These are phyloP conservation scores for Penicillium salamii DNA, from an alignment of 495 filamentous ascomycete genomes.

Conservation along the genomic window DNA sequence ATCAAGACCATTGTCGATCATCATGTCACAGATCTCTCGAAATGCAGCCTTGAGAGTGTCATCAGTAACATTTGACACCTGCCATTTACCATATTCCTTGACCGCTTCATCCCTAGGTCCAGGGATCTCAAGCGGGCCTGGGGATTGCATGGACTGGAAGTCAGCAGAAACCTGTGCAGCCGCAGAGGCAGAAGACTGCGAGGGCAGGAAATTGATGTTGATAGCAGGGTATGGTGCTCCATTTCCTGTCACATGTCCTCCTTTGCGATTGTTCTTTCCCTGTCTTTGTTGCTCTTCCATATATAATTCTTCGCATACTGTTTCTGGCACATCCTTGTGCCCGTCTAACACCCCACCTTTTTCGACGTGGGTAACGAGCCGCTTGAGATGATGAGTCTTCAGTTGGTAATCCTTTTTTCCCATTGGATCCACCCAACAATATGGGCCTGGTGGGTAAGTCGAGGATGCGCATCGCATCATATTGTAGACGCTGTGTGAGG, in stretches of 20 bases:
- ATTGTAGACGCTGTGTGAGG: neutral
- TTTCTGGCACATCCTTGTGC: slow-evolving; percentile 16
- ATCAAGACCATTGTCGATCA: slow-evolving; percentile 22
- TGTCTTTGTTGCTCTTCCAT: neutral
- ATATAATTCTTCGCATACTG: slow-evolving; percentile 3
- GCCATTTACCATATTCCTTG: slow-evolving; percentile 20
- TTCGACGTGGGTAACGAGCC: slow-evolving; percentile 14
- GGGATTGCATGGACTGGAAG: slow-evolving; percentile 1
- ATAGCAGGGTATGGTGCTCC: neutral
- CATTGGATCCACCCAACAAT: slow-evolving; percentile 10
- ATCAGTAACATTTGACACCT: slow-evolving; percentile 16
- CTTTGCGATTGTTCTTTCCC: neutral
- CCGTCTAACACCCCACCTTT: slow-evolving; percentile 7
- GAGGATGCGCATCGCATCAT: slow-evolving; percentile 1
- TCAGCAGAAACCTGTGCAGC: too few species aligned
- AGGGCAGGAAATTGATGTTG: too few species aligned
- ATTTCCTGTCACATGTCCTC: neutral
- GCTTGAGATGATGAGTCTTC: slow-evolving; percentile 13
- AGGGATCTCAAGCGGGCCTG: neutral
- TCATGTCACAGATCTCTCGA: slow-evolving; percentile 13
- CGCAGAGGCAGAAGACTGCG: too few species aligned
- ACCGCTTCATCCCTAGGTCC: slow-evolving; percentile 8
- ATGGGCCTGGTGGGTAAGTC: neutral
- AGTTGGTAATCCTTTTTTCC: slow-evolving; percentile 18
- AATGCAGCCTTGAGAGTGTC: slow-evolving; percentile 16